These are phyloP conservation scores for Spirogloea muscicola DNA, from an alignment of 139 green algal species.

Conservation along the genomic window DNA sequence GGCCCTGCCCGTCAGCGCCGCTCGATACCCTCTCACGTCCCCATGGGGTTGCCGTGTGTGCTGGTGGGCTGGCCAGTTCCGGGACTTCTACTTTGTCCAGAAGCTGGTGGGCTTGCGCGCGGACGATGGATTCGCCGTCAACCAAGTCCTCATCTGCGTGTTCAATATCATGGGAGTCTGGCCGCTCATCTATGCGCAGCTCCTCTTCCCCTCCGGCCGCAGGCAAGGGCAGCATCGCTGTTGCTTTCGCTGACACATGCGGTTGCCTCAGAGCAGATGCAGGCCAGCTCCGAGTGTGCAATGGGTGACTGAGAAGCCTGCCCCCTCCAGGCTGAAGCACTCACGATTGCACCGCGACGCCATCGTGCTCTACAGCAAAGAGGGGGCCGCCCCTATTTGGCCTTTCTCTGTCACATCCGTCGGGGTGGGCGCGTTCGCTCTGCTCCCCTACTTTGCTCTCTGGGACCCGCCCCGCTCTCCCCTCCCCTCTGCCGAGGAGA, in stretches of 20 bases:
- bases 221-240: constrained; percentile 10
- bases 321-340: no score
- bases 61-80: constrained; percentile 1
- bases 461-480: background rate
- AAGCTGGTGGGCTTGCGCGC: constrained; percentile 8
- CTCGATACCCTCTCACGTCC: background rate
- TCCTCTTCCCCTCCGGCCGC: constrained; percentile 28
- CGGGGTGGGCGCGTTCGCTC: constrained; percentile 40
- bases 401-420: constrained; percentile 34
- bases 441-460: constrained; percentile 46
- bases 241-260: no score
- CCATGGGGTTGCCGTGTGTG: background rate
- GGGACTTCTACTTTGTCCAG: constrained; percentile 27
- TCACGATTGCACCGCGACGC: no score
- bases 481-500: background rate
- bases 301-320: no score
- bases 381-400: constrained; percentile 11
- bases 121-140: constrained; percentile 20
- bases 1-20: background rate
- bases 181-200: constrained; percentile 37
- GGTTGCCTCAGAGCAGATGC: no score
- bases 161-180: constrained; percentile 48
- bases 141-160: constrained; percentile 13
- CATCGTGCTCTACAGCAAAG: no score
- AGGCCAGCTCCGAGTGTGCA: no score